A percentile compares a stretch with the other conserved stretches of the same genome.
phyloP scores from a whole-genome alignment of 2,329 filamentous ascomycete species.

The Pseudocercospora eumusae region DNA sequence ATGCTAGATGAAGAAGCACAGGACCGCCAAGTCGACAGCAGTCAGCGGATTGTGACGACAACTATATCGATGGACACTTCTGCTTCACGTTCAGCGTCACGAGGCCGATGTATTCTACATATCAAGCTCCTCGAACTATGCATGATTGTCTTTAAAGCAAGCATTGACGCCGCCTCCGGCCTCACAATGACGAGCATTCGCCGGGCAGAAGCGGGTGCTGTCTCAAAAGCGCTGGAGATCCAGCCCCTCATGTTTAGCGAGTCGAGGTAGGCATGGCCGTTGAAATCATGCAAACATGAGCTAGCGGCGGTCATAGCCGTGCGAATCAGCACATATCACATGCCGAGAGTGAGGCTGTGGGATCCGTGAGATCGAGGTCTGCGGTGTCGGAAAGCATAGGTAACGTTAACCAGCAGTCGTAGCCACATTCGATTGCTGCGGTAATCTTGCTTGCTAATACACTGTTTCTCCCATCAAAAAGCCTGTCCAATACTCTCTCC shows the following conservation, averaged over 20 bases:
- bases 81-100: not conserved
- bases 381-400: too few species aligned
- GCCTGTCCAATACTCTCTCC: conserved; percentile 4
- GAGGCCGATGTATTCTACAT: not conserved
- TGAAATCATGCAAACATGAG: not conserved
- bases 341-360: not conserved
- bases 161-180: too few species aligned
- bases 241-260: not conserved
- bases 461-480: not conserved
- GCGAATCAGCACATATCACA: not conserved
- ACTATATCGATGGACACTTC: not conserved
- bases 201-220: too few species aligned
- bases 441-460: not conserved
- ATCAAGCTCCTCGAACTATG: not conserved
- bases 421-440: too few species aligned
- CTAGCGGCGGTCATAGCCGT: not conserved
- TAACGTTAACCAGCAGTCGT: too few species aligned
- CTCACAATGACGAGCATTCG: too few species aligned
- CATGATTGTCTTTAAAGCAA: too few species aligned
- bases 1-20: not conserved
- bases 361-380: not conserved
- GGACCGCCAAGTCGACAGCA: too few species aligned
- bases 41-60: not conserved
- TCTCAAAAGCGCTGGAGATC: not conserved
- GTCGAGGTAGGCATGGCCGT: not conserved